These are phyloP conservation scores for Pyricularia sp. DNA, from an alignment of 2,329 filamentous ascomycete species.

Conservation along the genomic window DNA sequence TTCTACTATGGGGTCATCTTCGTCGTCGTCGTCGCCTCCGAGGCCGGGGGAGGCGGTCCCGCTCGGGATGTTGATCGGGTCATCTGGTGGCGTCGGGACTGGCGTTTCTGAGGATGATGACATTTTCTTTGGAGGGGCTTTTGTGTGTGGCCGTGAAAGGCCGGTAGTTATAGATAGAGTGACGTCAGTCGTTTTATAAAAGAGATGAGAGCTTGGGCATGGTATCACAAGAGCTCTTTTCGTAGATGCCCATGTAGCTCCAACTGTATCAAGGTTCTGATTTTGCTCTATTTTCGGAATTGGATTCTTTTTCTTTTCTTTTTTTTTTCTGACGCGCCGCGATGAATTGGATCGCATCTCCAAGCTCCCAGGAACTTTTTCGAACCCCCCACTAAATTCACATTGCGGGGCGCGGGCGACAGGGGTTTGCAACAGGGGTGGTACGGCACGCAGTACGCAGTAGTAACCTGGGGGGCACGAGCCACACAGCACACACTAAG, in stretches of 20 bases:
- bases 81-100: not conserved
- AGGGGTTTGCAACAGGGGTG: not conserved
- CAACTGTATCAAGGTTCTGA: not conserved
- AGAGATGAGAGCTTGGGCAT: not conserved
- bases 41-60: not conserved
- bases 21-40: conserved; percentile 16
- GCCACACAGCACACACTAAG: not conserved
- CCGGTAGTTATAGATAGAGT: not conserved
- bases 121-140: not conserved
- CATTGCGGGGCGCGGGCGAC: not conserved
- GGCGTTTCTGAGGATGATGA: conserved; percentile 2
- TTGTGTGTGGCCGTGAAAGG: not conserved
- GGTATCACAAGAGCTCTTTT: not conserved
- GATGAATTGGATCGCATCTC: not conserved
- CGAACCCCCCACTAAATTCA: not conserved
- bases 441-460: not conserved
- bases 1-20: conserved; percentile 60
- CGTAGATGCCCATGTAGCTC: not conserved
- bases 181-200: not conserved
- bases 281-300: not conserved
- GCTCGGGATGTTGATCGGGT: not conserved
- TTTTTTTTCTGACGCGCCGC: not conserved
- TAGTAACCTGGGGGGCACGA: not conserved
- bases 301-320: not conserved
- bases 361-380: not conserved